These are phyloP conservation scores for Eucalyptus polyanthemos DNA, from an alignment of 345 rosid genomes.

Conservation along the genomic window DNA sequence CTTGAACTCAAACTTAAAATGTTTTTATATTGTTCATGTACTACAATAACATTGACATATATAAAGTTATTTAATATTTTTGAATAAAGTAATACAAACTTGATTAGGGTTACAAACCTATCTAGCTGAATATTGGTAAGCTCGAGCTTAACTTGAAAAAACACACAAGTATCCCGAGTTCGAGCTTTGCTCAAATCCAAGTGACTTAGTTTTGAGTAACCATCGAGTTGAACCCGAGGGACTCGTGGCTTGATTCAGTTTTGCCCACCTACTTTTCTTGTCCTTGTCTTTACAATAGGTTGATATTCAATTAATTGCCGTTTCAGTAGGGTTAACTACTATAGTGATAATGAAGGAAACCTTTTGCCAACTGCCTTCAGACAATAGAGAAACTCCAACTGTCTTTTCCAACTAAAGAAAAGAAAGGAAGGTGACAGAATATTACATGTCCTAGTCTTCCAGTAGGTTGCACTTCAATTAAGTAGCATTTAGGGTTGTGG, in stretches of 20 bases:
- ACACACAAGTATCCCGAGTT: neutral
- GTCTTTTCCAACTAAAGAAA: neutral
- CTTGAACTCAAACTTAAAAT: neutral
- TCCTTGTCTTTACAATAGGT: neutral
- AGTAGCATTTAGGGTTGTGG: neutral
- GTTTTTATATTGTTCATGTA: neutral
- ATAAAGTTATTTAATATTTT: neutral
- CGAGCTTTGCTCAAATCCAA: neutral
- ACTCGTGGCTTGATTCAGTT: neutral
- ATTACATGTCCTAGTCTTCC: neutral
- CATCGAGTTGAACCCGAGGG: neutral
- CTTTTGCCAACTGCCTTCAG: neutral
- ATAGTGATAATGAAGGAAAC: neutral
- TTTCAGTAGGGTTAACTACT: neutral
- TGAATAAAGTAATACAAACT: neutral
- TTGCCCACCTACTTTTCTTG: neutral
- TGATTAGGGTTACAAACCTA: neutral
- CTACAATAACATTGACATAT: neutral
- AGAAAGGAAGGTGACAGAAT: neutral
- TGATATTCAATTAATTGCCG: neutral
- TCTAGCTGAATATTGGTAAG: neutral
- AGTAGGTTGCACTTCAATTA: neutral
- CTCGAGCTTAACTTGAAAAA: neutral
- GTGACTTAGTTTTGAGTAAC: neutral
- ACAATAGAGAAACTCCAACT: neutral